Evolutionary conservation across 2,329 filamentous ascomycete genomes (phyloP), one percentile per base, ranked within the genome.

Genomic region (Calcarisporium arbuscula): DNA sequence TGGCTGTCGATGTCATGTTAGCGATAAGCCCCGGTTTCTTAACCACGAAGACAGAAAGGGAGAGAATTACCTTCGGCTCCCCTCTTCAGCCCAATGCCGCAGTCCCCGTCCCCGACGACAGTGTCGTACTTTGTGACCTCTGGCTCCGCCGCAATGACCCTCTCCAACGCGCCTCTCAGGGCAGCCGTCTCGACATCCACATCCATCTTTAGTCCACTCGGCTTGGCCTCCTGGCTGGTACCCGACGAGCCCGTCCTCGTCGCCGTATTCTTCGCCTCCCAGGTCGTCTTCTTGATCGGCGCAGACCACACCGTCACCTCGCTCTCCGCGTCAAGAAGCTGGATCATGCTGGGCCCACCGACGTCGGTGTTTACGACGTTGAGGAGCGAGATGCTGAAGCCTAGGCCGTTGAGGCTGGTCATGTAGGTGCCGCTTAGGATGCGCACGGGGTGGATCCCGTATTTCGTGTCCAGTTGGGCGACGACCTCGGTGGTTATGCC

Each of bases 81-180:
- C 42, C 87, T 79, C 65, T 86, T 87, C 41, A 95, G 67, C 5
- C 86, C 86, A 38, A 87, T 85, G 8, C 88, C 88, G 51, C 88
- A 95, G 60, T 95, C 88, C 30, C 88, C 88, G 53, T 95, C 88
- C 27, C 88, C 88, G 17, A 94, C 86, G 10, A 92, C 77, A 0
- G 86, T 94, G 52, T 87, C 83, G 49, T 77, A 87, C 32, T 65
- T 72, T 1, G 83, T 87, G 32, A 87, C 70, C 32, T 85, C 79
- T 2, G 82, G 78, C 54, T 88, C 83, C 2, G 70, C 80, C 0
- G 65, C 68, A 42, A 86, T 72, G 11, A 88, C 63, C 22, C 65
- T 67, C 31, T 82, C 62, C 12, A 87, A 64, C 0, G 69, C 83
- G 12, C 60, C 64, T 15, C 59, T 68, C 26, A 88, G 62, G 5